Conservation (phyloP, 1,284 basidiomycete species). For the Ceratobasidium sp. region DNA sequence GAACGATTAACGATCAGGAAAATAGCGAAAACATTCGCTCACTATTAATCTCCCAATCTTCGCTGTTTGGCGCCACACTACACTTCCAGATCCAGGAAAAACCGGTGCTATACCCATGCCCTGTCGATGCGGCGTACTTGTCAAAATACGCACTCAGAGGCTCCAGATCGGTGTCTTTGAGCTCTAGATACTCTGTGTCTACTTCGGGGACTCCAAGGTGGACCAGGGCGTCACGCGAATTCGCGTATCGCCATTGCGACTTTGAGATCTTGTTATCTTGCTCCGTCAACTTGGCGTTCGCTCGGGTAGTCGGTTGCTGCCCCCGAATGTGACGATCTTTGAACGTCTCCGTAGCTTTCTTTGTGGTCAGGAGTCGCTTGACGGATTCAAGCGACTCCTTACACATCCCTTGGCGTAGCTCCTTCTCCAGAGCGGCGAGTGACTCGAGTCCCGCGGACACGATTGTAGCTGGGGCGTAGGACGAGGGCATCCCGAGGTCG, state of each 20-base stretch:
- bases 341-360: neutral
- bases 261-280: too few species aligned
- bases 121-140: neutral
- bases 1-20: neutral
- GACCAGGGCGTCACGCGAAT: neutral
- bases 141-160: neutral
- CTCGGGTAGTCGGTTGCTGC: slow-evolving; percentile 1
- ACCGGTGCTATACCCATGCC: neutral
- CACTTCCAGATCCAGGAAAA: slow-evolving; percentile 27
- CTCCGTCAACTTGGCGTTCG: slow-evolving; percentile 2
- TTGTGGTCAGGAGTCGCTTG: neutral
- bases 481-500: neutral
- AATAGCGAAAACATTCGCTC: neutral
- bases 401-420: neutral
- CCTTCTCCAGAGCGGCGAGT: neutral
- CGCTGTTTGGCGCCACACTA: neutral
- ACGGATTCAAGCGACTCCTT: neutral
- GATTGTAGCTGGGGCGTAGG: neutral
- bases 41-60: slow-evolving; percentile 7
- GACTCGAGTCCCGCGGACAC: neutral
- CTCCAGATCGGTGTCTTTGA: neutral
- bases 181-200: neutral
- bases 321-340: neutral
- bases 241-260: neutral
- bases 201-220: neutral